Evolutionary conservation across 495 filamentous ascomycete genomes (phyloP), one percentile per base, ranked within the genome.

Genomic region (Tuber melanosporum): DNA sequence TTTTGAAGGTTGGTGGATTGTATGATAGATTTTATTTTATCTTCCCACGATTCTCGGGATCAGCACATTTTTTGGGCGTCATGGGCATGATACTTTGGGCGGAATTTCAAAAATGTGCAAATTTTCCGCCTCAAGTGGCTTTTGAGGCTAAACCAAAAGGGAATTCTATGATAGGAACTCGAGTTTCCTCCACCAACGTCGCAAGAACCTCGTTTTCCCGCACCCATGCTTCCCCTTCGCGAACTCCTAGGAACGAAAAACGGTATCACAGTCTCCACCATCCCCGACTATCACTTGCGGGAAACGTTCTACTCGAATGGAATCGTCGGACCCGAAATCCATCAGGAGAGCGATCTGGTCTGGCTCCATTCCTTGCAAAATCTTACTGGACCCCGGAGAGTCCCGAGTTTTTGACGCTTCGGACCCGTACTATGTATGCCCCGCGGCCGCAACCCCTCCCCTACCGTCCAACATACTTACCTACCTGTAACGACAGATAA

Each of bases 401-500:
- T 75, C 73, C 43, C 82, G 82, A 52, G 74, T 82, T 20, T 82
- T 78, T 57, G 82, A 83, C 69, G 76, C 49, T 52, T 73, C 77
- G 44, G 79, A 79, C 62, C 82, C 82, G 41, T 83, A 82, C 57
- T 83, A 82, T 72, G 82, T 81, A 81, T 17, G 76, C 71, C 57
- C 66, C 43, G n/a, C 66, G 36, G n/a, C 52, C 26, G 20, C 57
- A 44, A 43, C 43, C 74, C 43, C 42, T 72, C 70, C n/a, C 57
- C 73, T 17, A 10, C 44, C 36, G 45, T n/a, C 36, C 14, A 41
- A 36, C 69, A 17, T 19, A 74, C 72, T 49, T 71, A 49, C 36
- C 46, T 20, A 44, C 9, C 43, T n/a, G n/a, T 43, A 69, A 57
- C 69, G 71, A 39, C 72, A 87, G 85, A 85, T 92, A 9, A 86